Conservation (phyloP, 371 early-diverging fungal species). For the Chytridium lagenaria region DNA sequence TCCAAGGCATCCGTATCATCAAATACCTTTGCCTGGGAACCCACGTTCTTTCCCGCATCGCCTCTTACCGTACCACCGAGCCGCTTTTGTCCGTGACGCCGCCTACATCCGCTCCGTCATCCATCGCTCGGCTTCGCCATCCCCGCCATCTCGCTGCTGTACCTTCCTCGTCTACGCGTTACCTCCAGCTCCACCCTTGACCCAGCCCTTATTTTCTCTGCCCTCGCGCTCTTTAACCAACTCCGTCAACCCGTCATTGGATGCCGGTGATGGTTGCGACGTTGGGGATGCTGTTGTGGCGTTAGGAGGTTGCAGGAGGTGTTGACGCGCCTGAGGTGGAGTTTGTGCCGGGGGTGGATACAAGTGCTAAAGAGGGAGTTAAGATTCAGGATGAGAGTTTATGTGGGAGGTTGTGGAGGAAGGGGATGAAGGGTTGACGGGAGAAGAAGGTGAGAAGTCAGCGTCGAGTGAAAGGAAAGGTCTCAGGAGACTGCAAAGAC, state of each 20-base stretch:
- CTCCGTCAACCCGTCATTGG: slow-evolving; percentile 28
- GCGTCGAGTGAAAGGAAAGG: too few species aligned
- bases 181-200: not conserved
- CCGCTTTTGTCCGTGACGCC: slow-evolving; percentile 33
- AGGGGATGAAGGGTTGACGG: too few species aligned
- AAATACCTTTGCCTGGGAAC: slow-evolving; percentile 51
- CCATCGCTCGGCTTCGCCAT: slow-evolving; percentile 25
- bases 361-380: slow-evolving; percentile 11
- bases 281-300: slow-evolving; percentile 28
- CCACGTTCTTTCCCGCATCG: slow-evolving; percentile 41
- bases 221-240: slow-evolving; percentile 42
- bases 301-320: slow-evolving; percentile 28
- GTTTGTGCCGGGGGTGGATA: slow-evolving; percentile 22
- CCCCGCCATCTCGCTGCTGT: slow-evolving; percentile 21
- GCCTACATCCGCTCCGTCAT: slow-evolving; percentile 29
- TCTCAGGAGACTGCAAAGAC: too few species aligned
- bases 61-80: slow-evolving; percentile 63
- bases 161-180: slow-evolving; percentile 27
- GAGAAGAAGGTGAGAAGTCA: not conserved
- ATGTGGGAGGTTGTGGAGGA: slow-evolving; percentile 24
- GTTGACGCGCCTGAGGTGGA: slow-evolving; percentile 30
- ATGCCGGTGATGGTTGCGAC: slow-evolving; percentile 31
- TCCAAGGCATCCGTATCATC: slow-evolving; percentile 47
- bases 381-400: slow-evolving; percentile 32
- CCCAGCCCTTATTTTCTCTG: slow-evolving; percentile 25